Conservation (phyloP, 2,329 filamentous ascomycete genomes). For the Fusarium vanettenii region DNA sequence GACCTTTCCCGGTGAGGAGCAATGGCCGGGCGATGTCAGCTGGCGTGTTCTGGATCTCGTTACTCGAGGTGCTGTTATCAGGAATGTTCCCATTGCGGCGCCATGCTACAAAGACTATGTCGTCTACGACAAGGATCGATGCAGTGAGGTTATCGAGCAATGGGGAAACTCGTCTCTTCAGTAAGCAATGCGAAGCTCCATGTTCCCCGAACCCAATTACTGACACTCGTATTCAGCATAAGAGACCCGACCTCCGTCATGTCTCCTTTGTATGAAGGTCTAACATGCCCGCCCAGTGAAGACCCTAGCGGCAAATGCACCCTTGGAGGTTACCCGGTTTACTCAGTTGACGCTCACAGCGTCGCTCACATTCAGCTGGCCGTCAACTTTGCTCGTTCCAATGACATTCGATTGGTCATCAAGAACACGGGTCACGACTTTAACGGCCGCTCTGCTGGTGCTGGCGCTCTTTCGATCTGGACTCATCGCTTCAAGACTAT, state of each 20-base stretch:
- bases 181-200: slow-evolving; percentile 1
- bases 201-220: neutral
- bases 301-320: slow-evolving; percentile 44
- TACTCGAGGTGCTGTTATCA: slow-evolving; percentile 46
- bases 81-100: slow-evolving; percentile 48
- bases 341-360: slow-evolving; percentile 54
- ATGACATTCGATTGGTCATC: slow-evolving; percentile 59
- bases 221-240: slow-evolving; percentile 36
- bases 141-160: slow-evolving; percentile 40
- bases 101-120: slow-evolving; percentile 44
- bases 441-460: slow-evolving; percentile 66
- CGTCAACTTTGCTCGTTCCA: slow-evolving; percentile 58
- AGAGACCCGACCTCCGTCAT: slow-evolving; percentile 54
- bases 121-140: slow-evolving; percentile 44
- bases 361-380: slow-evolving; percentile 59
- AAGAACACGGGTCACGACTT: slow-evolving; percentile 64
- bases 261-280: slow-evolving; percentile 54
- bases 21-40: slow-evolving; percentile 43
- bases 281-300: slow-evolving; percentile 50
- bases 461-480: slow-evolving; percentile 67
- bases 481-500: slow-evolving; percentile 64
- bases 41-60: slow-evolving; percentile 53
- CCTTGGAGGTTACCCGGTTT: slow-evolving; percentile 56
- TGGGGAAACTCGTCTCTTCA: slow-evolving; percentile 44
- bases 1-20: slow-evolving; percentile 47